phyloP scores from a whole-genome alignment of 129 eudicot genomes.

The Tagetes patula region DNA sequence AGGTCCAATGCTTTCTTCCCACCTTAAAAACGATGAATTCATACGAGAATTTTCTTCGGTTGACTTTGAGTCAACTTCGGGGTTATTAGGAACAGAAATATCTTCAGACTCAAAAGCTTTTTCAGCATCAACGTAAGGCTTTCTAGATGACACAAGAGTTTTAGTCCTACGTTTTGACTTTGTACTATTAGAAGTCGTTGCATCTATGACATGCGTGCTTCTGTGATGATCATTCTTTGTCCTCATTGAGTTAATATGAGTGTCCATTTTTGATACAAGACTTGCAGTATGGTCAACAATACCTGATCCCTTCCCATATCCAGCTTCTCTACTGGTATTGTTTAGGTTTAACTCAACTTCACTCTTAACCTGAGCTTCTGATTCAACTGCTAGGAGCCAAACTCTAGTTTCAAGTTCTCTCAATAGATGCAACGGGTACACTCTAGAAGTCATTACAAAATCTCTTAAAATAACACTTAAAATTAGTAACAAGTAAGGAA shows the following conservation, averaged over 20 bases:
- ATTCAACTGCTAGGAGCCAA: slow-evolving; percentile 98
- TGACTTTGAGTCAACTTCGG: slow-evolving; percentile 41
- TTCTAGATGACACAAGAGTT: slow-evolving; percentile 51
- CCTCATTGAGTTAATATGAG: slow-evolving; percentile 58
- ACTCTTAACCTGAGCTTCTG: slow-evolving; percentile 83
- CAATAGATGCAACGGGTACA: slow-evolving; percentile 78
- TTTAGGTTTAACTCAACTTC: slow-evolving; percentile 58
- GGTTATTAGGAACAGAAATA: slow-evolving; percentile 26
- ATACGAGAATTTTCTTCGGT: slow-evolving; percentile 55
- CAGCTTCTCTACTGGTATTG: slow-evolving; percentile 44
- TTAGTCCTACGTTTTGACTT: slow-evolving; percentile 73
- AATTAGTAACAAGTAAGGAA: not conserved
- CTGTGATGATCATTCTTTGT: slow-evolving; percentile 44
- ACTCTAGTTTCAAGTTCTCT: slow-evolving; percentile 96
- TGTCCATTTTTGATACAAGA: slow-evolving; percentile 78
- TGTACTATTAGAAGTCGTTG: slow-evolving; percentile 39
- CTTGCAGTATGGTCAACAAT: slow-evolving; percentile 78
- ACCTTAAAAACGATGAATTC: slow-evolving; percentile 68
- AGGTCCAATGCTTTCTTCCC: slow-evolving; percentile 97
- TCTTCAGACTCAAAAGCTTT: slow-evolving; percentile 60
- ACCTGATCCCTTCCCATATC: slow-evolving; percentile 56
- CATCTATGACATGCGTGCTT: slow-evolving; percentile 48
- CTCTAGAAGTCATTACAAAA: slow-evolving; percentile 35
- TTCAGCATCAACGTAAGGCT: slow-evolving; percentile 55
- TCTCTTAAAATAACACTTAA: not conserved